Evolutionary conservation across 1,284 basidiomycete species (phyloP), one percentile per base, ranked within the genome.

Genomic region (Thelephora terrestris): DNA sequence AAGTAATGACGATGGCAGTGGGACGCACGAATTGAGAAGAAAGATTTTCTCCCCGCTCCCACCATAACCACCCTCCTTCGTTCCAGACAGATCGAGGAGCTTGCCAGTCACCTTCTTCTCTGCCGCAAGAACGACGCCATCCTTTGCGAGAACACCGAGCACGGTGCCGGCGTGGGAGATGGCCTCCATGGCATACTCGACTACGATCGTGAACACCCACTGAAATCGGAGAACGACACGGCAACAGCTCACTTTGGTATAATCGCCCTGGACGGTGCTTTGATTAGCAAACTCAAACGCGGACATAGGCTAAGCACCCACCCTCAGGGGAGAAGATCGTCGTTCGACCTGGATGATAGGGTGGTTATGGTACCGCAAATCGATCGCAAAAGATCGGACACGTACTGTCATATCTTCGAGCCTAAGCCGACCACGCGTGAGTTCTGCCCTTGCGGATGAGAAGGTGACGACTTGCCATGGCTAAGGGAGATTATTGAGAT

Each of bases 51-150:
- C 99, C 95, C 45, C 91, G 57, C 91, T 95, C 17, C 85, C 93
- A 27, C 91, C 91, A 58, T 93, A 92, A 23, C 91, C 89, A 23
- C 85, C 87, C 51, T 90, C 91, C 64, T 93, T 92, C 47, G 80
- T 75, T 44, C 78, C 76, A 24, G 86, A 85, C 38, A 92, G 75
- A 69, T 99, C 95, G 51, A 99, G 78, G 42, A 99, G 80, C 69
- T 99, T 99, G 45, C 93, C 93, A 0, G 96, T 98, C 37, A 99
- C 93, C 70, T 96, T 96, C 82, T 99, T 99, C 76, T 99, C 95
- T 6, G 95, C 95, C 0, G 93, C 95, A n/a, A 99, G 76, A 2
- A 98, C 93, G 35, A 99, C 90, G 1, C 96, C 95, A 57, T 94
- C 91, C 62, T 89, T 91, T 18, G 92, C 91, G n/a, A 96, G 76